A percentile compares a stretch with the other conserved stretches of the same genome.
phyloP scores from a whole-genome alignment of 495 filamentous ascomycete genomes.

The Copromyces sp. region DNA sequence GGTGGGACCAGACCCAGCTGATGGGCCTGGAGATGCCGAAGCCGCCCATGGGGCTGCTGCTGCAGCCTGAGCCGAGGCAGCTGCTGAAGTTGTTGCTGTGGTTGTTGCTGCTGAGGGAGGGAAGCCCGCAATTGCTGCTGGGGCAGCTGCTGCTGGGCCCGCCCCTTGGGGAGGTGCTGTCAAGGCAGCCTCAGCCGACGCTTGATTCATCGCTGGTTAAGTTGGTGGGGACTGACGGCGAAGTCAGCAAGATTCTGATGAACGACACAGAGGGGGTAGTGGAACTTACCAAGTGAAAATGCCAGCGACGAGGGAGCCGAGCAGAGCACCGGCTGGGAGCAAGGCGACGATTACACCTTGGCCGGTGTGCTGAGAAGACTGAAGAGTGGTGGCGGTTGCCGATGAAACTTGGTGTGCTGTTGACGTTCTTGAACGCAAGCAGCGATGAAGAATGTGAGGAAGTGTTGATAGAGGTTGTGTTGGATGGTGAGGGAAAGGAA shows the following conservation, averaged over 20 bases:
- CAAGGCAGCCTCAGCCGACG: neutral
- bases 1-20: neutral
- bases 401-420: neutral
- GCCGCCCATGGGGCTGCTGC: neutral
- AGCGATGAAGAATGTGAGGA: neutral
- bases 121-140: neutral
- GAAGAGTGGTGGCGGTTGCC: neutral
- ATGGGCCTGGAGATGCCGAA: neutral
- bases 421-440: neutral
- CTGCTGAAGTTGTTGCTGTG: neutral
- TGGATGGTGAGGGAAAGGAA: neutral
- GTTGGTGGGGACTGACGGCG: neutral
- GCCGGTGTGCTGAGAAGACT: neutral
- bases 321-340: neutral
- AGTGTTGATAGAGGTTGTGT: neutral
- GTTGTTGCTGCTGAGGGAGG: neutral
- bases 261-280: neutral
- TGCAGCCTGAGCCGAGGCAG: neutral
- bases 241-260: neutral
- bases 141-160: neutral
- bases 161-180: neutral
- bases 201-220: neutral
- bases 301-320: neutral
- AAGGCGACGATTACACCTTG: neutral
- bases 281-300: neutral